Evolutionary conservation across 2,329 filamentous ascomycete species (phyloP).

Genomic region (Metarhizium guizhouense): DNA sequence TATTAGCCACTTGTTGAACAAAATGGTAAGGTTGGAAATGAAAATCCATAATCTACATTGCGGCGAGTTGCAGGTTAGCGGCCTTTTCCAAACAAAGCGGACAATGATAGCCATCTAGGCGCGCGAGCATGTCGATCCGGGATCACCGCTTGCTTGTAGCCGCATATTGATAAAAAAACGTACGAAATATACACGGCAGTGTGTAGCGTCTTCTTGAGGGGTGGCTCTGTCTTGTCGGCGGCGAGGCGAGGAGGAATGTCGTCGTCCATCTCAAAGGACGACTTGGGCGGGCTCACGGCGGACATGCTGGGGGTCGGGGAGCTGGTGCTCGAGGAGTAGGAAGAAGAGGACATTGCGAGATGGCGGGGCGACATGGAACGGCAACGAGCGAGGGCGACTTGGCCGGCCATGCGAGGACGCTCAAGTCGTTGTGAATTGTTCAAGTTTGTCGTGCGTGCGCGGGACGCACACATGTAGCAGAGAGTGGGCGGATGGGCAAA

Average conservation of each 20-base stretch:
- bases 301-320: slow-evolving; percentile 2
- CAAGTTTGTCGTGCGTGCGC: neutral
- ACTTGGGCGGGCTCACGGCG: neutral
- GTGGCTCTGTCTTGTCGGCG: slow-evolving; percentile 3
- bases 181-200: slow-evolving; percentile 25
- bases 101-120: neutral
- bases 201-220: slow-evolving; percentile 16
- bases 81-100: neutral
- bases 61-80: neutral
- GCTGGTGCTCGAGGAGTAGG: slow-evolving; percentile 1
- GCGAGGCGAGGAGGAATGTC: slow-evolving; percentile 13
- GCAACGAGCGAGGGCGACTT: neutral
- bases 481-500: neutral
- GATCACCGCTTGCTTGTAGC: neutral
- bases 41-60: slow-evolving; percentile 64
- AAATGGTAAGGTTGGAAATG: slow-evolving; percentile 74
- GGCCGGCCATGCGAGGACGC: neutral
- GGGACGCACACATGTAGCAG: neutral
- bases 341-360: neutral
- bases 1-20: slow-evolving; percentile 90
- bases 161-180: neutral
- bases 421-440: neutral
- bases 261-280: slow-evolving; percentile 12
- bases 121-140: neutral
- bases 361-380: neutral